Evolutionary conservation across 2,329 filamentous ascomycete genomes (phyloP).

Genomic region (Calonectria montana): DNA sequence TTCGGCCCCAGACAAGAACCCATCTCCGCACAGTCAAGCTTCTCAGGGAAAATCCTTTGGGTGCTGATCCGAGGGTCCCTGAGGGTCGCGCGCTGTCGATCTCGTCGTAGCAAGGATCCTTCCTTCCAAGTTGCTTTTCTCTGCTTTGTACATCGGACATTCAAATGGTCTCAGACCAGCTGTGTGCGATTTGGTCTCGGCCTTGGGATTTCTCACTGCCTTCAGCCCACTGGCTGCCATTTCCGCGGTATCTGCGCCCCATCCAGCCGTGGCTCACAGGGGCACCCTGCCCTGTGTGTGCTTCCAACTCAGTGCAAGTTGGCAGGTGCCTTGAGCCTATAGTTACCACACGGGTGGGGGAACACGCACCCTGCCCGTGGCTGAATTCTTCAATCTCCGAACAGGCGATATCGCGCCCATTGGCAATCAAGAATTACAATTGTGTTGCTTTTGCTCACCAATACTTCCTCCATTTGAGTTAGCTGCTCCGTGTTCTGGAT

Average conservation of each 20-base stretch:
- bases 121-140: neutral
- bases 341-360: constrained; percentile 12
- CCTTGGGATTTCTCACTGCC: neutral
- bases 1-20: neutral
- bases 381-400: constrained; percentile 20
- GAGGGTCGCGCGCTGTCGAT: constrained; percentile 11
- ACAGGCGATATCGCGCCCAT: constrained; percentile 2
- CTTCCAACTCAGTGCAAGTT: neutral
- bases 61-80: constrained; percentile 3
- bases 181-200: neutral
- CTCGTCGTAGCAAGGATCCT: constrained; percentile 3
- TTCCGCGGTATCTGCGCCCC: neutral
- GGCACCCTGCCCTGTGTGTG: constrained; percentile 12
- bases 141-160: neutral
- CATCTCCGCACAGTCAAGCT: constrained; percentile 4
- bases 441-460: neutral
- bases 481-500: neutral
- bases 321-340: neutral
- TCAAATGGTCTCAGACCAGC: neutral
- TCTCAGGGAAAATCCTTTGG: constrained; percentile 3
- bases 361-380: constrained; percentile 13
- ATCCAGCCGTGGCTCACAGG: constrained; percentile 10
- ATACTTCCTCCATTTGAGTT: neutral
- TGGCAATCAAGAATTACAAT: neutral
- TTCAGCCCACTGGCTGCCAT: neutral